phyloP scores from a whole-genome alignment of 2,329 filamentous ascomycete genomes.

The Phialocephala subalpina region DNA sequence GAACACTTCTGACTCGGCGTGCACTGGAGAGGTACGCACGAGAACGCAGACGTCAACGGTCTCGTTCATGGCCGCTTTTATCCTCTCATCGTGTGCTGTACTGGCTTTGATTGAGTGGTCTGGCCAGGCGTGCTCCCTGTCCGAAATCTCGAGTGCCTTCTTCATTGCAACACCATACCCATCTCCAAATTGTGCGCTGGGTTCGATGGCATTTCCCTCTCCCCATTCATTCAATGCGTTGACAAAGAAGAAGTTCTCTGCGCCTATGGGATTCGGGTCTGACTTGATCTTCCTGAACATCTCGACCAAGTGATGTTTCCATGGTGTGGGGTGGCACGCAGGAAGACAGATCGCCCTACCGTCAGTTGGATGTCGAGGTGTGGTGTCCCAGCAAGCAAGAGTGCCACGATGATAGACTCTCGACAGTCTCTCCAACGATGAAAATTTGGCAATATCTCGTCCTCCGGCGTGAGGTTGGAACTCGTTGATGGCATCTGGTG shows the following conservation, averaged over 20 bases:
- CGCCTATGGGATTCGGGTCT: constrained; percentile 25
- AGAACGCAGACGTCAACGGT: constrained; percentile 21
- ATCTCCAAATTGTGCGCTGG: constrained; percentile 24
- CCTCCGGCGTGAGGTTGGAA: constrained; percentile 27
- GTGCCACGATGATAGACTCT: constrained; percentile 24
- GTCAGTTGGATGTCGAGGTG: constrained; percentile 24
- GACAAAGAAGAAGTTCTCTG: constrained; percentile 28
- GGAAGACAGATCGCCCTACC: constrained; percentile 3
- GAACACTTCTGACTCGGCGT: constrained; percentile 18
- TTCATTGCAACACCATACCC: constrained; percentile 27
- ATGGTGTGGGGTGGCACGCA: constrained; percentile 20
- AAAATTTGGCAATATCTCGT: constrained; percentile 13
- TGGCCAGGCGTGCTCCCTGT: constrained; percentile 23
- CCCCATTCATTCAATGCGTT: constrained; percentile 29
- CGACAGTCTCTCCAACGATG: constrained; percentile 14
- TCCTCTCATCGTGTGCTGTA: constrained; percentile 1
- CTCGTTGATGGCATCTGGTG: constrained; percentile 25
- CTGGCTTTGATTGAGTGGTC: constrained; percentile 1
- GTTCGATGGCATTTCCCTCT: constrained; percentile 24
- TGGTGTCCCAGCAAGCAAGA: constrained; percentile 26
- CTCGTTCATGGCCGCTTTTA: background rate
- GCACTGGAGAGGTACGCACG: constrained; percentile 8
- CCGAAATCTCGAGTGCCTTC: constrained; percentile 17
- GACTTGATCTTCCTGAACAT: constrained; percentile 26
- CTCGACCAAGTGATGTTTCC: constrained; percentile 19